A percentile compares a stretch with the other conserved stretches of the same genome.
These are phyloP conservation scores for Globisporangium heterothallicum DNA, from an alignment of 352 stramenopile species.

Conservation along the genomic window DNA sequence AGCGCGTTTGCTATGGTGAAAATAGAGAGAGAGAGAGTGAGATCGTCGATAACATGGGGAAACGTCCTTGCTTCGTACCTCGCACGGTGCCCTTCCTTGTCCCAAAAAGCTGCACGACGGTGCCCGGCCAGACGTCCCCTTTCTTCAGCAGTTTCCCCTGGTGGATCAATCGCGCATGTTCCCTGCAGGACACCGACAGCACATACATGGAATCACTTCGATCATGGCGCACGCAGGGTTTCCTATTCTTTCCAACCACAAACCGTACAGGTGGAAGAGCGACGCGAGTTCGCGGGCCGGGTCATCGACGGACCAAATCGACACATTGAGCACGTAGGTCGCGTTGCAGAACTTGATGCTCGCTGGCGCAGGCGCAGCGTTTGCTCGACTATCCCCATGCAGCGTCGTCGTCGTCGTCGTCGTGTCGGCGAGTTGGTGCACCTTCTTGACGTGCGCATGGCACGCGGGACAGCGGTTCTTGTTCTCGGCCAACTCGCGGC, in stretches of 20 bases:
- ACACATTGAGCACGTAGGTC: slow-evolving; percentile 72
- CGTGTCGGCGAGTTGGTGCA: slow-evolving; percentile 43
- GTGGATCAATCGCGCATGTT: slow-evolving; percentile 72
- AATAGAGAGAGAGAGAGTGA: too few relatives aligned
- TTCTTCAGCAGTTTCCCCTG: slow-evolving; percentile 79
- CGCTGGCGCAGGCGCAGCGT: slow-evolving; percentile 30
- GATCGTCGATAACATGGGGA: too few relatives aligned
- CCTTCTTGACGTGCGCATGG: slow-evolving; percentile 42
- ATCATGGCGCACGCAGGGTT: neutral
- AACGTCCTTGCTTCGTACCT: neutral
- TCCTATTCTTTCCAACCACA: too few relatives aligned
- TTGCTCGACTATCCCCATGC: too few relatives aligned
- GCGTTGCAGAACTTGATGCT: slow-evolving; percentile 79
- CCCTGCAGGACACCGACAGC: slow-evolving; percentile 20
- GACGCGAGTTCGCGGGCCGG: slow-evolving; percentile 49
- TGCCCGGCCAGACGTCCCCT: slow-evolving; percentile 74
- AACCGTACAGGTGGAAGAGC: slow-evolving; percentile 76
- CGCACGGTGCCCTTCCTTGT: slow-evolving; percentile 32
- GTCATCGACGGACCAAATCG: slow-evolving; percentile 74
- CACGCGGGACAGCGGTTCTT: slow-evolving; percentile 75
- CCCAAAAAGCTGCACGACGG: slow-evolving; percentile 79
- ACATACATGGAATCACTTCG: neutral
- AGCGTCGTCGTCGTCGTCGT: neutral
- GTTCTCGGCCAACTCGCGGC: slow-evolving; percentile 30
- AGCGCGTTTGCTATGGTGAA: slow-evolving; percentile 1